These are phyloP conservation scores for Dendrobium chrysotoxum DNA, from an alignment of 106 monocot species.

Conservation along the genomic window DNA sequence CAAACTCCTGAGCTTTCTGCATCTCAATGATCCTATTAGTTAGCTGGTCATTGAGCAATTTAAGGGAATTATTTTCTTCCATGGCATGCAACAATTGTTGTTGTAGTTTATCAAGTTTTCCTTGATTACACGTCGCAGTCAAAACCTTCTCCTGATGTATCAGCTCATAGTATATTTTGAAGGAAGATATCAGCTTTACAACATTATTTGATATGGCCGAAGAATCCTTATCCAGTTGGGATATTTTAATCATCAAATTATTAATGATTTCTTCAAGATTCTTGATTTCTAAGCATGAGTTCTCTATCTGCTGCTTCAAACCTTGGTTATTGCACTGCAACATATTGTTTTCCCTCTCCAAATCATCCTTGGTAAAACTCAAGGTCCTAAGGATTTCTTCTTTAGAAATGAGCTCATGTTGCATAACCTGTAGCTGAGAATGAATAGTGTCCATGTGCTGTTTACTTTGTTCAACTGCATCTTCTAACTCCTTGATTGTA, in stretches of 20 bases:
- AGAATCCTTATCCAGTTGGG: slow-evolving; percentile 61
- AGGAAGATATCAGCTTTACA: slow-evolving; percentile 34
- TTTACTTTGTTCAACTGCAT: slow-evolving; percentile 38
- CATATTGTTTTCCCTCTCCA: slow-evolving; percentile 53
- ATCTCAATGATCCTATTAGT: slow-evolving; percentile 54
- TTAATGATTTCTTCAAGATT: slow-evolving; percentile 35
- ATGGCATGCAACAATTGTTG: slow-evolving; percentile 18
- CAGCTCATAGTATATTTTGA: slow-evolving; percentile 32
- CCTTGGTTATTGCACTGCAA: slow-evolving; percentile 47
- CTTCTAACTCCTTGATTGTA: slow-evolving; percentile 56
- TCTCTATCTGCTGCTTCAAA: slow-evolving; percentile 28
- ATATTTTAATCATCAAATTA: slow-evolving; percentile 29
- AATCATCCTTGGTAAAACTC: slow-evolving; percentile 25
- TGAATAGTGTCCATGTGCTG: slow-evolving; percentile 30
- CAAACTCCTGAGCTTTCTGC: slow-evolving; percentile 75
- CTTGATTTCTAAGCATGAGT: slow-evolving; percentile 30
- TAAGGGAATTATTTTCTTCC: slow-evolving; percentile 43
- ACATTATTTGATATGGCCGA: slow-evolving; percentile 29
- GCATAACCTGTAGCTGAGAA: slow-evolving; percentile 34
- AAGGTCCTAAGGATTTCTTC: slow-evolving; percentile 47
- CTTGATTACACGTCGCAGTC: slow-evolving; percentile 27
- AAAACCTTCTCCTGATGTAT: slow-evolving; percentile 60
- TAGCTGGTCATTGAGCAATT: slow-evolving; percentile 36
- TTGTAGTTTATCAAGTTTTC: slow-evolving; percentile 51
- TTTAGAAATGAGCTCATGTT: slow-evolving; percentile 45